phyloP scores from a whole-genome alignment of 2,329 filamentous ascomycete genomes.

The Claviceps sorghi region DNA sequence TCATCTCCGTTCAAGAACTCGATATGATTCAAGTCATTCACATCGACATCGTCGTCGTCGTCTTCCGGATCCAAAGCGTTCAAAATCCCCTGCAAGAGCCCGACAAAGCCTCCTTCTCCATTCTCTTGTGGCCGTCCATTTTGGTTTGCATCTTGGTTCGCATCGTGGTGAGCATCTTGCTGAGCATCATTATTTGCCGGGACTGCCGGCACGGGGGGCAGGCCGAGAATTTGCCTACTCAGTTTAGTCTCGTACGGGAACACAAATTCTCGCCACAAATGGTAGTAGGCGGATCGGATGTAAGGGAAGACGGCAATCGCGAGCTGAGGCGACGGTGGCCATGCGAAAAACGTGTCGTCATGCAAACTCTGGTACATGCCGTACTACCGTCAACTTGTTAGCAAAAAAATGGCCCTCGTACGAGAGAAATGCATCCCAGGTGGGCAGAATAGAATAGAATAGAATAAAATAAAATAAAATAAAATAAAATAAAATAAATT shows the following conservation, averaged over 20 bases:
- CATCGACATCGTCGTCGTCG: slow-evolving; percentile 10
- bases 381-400: slow-evolving; percentile 22
- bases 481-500: no score
- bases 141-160: slow-evolving; percentile 2
- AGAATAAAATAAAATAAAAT: background rate
- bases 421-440: no score
- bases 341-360: slow-evolving; percentile 29
- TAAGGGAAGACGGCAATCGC: slow-evolving; percentile 36
- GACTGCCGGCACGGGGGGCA: slow-evolving; percentile 20
- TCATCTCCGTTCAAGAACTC: slow-evolving; percentile 7
- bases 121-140: slow-evolving; percentile 4
- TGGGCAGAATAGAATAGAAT: no score
- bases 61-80: slow-evolving; percentile 23
- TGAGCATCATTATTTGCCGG: slow-evolving; percentile 10
- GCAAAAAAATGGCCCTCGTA: background rate
- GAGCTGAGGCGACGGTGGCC: slow-evolving; percentile 40
- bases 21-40: slow-evolving; percentile 8
- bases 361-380: slow-evolving; percentile 30
- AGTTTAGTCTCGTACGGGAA: slow-evolving; percentile 32
- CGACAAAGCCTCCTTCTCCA: slow-evolving; percentile 19
- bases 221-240: slow-evolving; percentile 30
- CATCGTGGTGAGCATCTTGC: no score
- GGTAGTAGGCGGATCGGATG: slow-evolving; percentile 29
- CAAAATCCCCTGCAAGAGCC: slow-evolving; percentile 22
- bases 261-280: slow-evolving; percentile 31